These are phyloP conservation scores for Salix suchowensis DNA, from an alignment of 345 rosid genomes.

Conservation along the genomic window DNA sequence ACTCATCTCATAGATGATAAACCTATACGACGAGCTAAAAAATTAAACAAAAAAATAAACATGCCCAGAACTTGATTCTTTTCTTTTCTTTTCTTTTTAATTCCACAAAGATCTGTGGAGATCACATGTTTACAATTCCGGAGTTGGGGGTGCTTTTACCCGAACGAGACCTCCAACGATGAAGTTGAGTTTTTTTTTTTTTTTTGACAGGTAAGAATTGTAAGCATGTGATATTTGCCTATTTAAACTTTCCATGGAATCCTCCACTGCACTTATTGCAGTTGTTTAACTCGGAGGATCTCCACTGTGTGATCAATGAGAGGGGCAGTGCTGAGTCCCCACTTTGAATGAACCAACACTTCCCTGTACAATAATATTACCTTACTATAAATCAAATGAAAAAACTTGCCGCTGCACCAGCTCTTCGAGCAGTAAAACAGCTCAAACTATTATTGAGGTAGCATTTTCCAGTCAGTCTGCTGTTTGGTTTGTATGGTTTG, in stretches of 20 bases:
- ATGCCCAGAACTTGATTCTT: neutral
- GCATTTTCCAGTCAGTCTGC: slow-evolving; percentile 15
- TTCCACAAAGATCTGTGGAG: slow-evolving; percentile 26
- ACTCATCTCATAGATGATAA: neutral
- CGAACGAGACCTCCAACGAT: slow-evolving; percentile 34
- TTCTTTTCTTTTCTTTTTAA: neutral
- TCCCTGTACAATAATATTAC: slow-evolving; percentile 28
- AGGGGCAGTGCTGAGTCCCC: slow-evolving; percentile 64
- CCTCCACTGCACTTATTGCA: slow-evolving; percentile 48
- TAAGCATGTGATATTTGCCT: slow-evolving; percentile 4
- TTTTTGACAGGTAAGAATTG: slow-evolving; percentile 20
- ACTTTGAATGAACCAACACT: slow-evolving; percentile 89
- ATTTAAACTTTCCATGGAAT: slow-evolving; percentile 25
- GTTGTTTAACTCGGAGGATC: slow-evolving; percentile 32
- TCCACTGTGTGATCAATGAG: slow-evolving; percentile 25
- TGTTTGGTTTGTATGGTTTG: slow-evolving; percentile 21
- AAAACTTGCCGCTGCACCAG: slow-evolving; percentile 31
- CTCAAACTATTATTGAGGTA: slow-evolving; percentile 32
- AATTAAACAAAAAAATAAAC: neutral
- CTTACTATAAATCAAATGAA: slow-evolving; percentile 30
- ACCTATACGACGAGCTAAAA: neutral
- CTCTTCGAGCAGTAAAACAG: slow-evolving; percentile 61
- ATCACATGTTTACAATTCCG: slow-evolving; percentile 46
- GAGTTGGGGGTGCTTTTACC: slow-evolving; percentile 28
- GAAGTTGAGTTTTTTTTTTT: slow-evolving; percentile 2